These are phyloP conservation scores for Apodospora peruviana DNA, from an alignment of 495 filamentous ascomycete genomes.

Conservation along the genomic window DNA sequence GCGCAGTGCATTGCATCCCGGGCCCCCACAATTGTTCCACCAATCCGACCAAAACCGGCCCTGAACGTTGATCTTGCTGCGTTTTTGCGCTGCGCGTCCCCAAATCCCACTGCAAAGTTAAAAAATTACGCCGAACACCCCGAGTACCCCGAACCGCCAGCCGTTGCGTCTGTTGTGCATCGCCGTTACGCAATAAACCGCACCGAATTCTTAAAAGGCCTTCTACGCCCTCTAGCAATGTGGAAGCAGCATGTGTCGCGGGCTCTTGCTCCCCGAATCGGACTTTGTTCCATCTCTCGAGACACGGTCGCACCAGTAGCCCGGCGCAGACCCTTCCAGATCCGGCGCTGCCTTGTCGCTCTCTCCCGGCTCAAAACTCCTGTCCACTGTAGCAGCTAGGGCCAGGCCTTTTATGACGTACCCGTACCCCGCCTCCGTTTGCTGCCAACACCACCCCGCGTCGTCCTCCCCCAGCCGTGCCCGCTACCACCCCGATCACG, in stretches of 20 bases:
- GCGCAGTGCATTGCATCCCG: neutral
- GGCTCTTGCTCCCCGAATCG: neutral
- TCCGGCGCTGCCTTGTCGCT: conserved; percentile 2
- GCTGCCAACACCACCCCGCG: conserved; percentile 3
- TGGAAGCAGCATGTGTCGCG: conserved; percentile 1
- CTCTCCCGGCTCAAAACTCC: conserved; percentile 7
- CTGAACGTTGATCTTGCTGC: neutral
- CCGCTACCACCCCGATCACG: no score
- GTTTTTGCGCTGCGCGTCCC: neutral
- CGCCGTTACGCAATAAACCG: neutral
- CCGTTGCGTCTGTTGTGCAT: neutral
- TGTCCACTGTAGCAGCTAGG: conserved; percentile 19
- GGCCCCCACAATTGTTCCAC: conserved; percentile 6
- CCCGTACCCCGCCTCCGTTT: conserved; percentile 4
- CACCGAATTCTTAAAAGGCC: neutral
- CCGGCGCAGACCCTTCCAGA: neutral
- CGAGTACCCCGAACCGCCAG: neutral
- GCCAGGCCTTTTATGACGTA: conserved; percentile 27
- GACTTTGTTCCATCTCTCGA: neutral
- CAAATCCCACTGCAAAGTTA: neutral
- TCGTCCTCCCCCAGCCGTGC: conserved; percentile 1
- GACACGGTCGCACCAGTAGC: neutral
- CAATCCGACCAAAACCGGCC: neutral
- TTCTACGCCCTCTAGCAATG: conserved; percentile 2
- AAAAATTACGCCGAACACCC: neutral